Percentiles rank a stretch among this genome's conserved stretches.
Conservation (phyloP, 2,329 filamentous ascomycete species). For the Rutstroemia sp. region DNA sequence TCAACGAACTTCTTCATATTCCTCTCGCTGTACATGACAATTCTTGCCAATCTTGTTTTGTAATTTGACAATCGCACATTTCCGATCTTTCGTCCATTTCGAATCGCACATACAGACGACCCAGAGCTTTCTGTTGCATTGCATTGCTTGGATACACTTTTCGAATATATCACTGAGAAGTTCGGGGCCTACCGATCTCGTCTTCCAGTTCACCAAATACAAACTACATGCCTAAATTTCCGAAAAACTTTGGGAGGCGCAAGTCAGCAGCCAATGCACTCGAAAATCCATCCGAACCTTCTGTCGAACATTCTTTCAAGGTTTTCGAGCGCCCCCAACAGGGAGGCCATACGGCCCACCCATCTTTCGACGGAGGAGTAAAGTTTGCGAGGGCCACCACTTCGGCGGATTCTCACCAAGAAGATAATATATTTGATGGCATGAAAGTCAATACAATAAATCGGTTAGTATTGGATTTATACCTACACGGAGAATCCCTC, state of each 20-base stretch:
- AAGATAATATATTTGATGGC: slow-evolving; percentile 30
- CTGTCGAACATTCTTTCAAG: slow-evolving; percentile 27
- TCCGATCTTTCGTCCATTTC: background rate
- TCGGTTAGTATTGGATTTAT: slow-evolving; percentile 25
- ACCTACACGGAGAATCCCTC: background rate
- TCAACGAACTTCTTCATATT: slow-evolving; percentile 3
- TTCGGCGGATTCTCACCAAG: slow-evolving; percentile 21
- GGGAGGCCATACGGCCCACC: slow-evolving; percentile 11
- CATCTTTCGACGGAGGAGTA: slow-evolving; percentile 28
- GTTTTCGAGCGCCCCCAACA: slow-evolving; percentile 28
- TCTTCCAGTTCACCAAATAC: slow-evolving; percentile 11
- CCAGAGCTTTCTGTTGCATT: background rate
- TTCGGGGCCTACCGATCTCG: slow-evolving; percentile 4
- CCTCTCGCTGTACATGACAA: background rate
- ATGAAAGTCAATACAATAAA: slow-evolving; percentile 21
- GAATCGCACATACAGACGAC: background rate
- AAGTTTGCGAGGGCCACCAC: slow-evolving; percentile 22
- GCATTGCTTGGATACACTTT: background rate
- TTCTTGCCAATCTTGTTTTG: background rate
- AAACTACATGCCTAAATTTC: slow-evolving; percentile 31
- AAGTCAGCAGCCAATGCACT: slow-evolving; percentile 28
- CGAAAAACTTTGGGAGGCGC: slow-evolving; percentile 29
- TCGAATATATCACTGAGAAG: slow-evolving; percentile 4
- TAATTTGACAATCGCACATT: background rate
- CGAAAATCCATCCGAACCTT: slow-evolving; percentile 17